Conservation (phyloP, 805 yeast genomes). For the Candida maltosa region DNA sequence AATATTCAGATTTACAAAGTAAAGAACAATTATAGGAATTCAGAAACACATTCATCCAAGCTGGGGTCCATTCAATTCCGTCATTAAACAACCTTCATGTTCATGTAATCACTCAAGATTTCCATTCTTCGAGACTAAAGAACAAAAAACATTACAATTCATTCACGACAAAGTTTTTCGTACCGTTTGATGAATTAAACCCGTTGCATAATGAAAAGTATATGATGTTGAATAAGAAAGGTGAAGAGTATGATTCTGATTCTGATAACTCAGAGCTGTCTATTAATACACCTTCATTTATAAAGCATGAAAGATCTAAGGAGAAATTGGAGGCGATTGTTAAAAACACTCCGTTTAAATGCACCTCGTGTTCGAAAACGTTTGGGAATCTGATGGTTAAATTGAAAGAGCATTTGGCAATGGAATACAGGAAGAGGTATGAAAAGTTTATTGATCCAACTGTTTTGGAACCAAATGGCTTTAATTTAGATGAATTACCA, state of each 20-base stretch:
- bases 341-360: constrained; percentile 20
- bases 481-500: no score
- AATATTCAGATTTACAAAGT: constrained; percentile 11
- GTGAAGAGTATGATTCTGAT: constrained; percentile 4
- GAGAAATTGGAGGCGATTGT: constrained; percentile 11
- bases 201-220: constrained; percentile 13
- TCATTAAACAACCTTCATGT: constrained; percentile 68
- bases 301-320: constrained; percentile 4
- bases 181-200: constrained; percentile 45
- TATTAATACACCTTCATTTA: constrained; percentile 1
- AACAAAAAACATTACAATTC: constrained; percentile 67
- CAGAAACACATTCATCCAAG: constrained; percentile 31
- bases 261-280: neutral
- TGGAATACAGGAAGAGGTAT: constrained; percentile 19
- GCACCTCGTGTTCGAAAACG: constrained; percentile 22
- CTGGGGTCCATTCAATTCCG: constrained; percentile 71
- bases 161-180: constrained; percentile 64
- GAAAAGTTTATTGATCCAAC: constrained; percentile 3
- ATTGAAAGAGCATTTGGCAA: constrained; percentile 25
- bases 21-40: constrained; percentile 13
- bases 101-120: constrained; percentile 69
- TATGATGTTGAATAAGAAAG: constrained; percentile 1
- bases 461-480: constrained; percentile 5
- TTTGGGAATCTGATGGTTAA: constrained; percentile 22
- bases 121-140: constrained; percentile 52